These are phyloP conservation scores for Geranium rotundifolium DNA, from an alignment of 345 rosid species.

Conservation along the genomic window DNA sequence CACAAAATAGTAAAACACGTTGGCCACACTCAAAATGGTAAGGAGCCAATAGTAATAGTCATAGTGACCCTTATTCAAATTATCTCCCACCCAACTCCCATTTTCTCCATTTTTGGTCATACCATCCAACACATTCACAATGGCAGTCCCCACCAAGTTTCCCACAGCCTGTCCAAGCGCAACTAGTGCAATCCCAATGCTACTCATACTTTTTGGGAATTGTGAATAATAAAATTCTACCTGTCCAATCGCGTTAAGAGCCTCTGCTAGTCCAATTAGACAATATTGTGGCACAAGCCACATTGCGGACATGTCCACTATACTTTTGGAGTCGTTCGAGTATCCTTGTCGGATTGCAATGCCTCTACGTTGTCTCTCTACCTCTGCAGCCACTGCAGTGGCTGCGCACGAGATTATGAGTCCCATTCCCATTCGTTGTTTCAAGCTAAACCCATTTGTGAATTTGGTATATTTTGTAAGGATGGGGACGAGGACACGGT, in stretches of 20 bases:
- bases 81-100: slow-evolving; percentile 34
- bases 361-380: slow-evolving; percentile 28
- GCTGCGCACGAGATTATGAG: slow-evolving; percentile 20
- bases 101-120: slow-evolving; percentile 13
- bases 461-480: slow-evolving; percentile 18
- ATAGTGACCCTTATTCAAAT: slow-evolving; percentile 33
- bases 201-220: slow-evolving; percentile 42
- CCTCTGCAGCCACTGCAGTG: slow-evolving; percentile 24
- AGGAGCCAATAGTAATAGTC: slow-evolving; percentile 51
- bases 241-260: slow-evolving; percentile 39
- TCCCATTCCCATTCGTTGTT: slow-evolving; percentile 41
- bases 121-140: slow-evolving; percentile 14
- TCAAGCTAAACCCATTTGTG: slow-evolving; percentile 22
- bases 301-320: slow-evolving; percentile 27
- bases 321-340: neutral
- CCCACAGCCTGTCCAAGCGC: slow-evolving; percentile 27
- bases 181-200: slow-evolving; percentile 32
- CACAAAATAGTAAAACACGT: slow-evolving; percentile 27
- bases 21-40: slow-evolving; percentile 18
- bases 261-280: slow-evolving; percentile 37
- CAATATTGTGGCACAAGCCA: slow-evolving; percentile 38
- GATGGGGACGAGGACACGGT: slow-evolving; percentile 25
- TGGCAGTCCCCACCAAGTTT: slow-evolving; percentile 28
- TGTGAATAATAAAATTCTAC: slow-evolving; percentile 45
- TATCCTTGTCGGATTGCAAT: slow-evolving; percentile 21